Base-by-base conservation (phyloP, 1,284 basidiomycete genomes). In the Fomitopsis pinicola region DNA sequence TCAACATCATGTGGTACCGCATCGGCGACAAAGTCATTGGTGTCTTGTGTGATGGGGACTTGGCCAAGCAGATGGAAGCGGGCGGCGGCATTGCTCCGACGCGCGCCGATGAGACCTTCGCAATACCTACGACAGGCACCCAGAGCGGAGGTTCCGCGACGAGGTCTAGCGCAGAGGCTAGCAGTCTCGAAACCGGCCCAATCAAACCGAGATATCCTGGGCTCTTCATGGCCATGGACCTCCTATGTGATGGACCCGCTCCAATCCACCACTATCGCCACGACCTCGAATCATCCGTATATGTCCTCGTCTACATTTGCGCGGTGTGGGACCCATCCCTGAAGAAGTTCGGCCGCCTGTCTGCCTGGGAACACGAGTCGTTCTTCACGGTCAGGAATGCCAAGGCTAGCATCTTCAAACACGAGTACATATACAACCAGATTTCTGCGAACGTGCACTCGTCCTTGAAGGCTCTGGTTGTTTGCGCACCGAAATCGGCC, bases 41-140 rank as follows among this genome's bases (percentile, higher is more conserved):
- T 0, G 60, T 75, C 10, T 62, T 75, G 19, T 69, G 64, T 42
- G 73, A 73, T 59, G 72, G 63, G 59, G 73, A 73, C 22, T 22
- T 22, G 22, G 22, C 22, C 22, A 22, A 22, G 22, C 22, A 22
- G 22, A 22, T 22, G 22, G 22, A 22, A 22, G 22, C 22, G 22
- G 22, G 22, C 22, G 22, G 22, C 22, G 22, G 22, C 22, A 22
- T 22, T 22, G 22, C 22, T 22, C 22, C 22, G 22, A 22, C 22
- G 22, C 22, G 22, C 22, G 22, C 22, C 22, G 22, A 22, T 22
- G 22, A 22, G 22, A 22, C 22, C 2, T 22, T 22, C 22, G 22
- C 22, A 22, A 22, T 22, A 22, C 22, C 22, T 22, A 22, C 22
- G 22, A 22, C 22, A 22, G 22, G 22, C 22, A 22, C 22, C 2